Percentiles rank a stretch among this genome's conserved stretches.
Conservation (phyloP, 2,329 filamentous ascomycete species). For the Xylariaceae sp. region DNA sequence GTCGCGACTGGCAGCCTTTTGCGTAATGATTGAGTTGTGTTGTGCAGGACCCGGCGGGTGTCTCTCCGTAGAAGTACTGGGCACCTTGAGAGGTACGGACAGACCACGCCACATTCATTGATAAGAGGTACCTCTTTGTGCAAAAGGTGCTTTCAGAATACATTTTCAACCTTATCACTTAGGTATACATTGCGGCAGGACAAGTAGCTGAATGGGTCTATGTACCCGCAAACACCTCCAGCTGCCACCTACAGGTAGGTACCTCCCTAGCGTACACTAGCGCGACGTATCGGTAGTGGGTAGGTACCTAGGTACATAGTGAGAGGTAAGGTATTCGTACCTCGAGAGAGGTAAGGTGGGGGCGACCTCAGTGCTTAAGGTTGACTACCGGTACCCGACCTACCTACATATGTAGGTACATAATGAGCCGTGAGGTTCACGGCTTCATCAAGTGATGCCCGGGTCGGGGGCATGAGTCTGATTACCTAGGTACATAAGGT, state of each 20-base stretch:
- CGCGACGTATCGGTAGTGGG: neutral
- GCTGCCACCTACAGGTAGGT: too few species aligned
- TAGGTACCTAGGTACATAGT: too few species aligned
- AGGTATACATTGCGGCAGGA: too few species aligned
- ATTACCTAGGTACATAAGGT: too few species aligned
- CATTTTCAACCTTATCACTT: too few species aligned
- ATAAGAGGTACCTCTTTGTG: neutral
- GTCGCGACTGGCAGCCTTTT: conserved; percentile 17
- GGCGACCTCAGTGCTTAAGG: too few species aligned
- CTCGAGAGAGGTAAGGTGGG: too few species aligned
- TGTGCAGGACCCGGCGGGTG: conserved; percentile 1
- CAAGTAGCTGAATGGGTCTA: neutral
- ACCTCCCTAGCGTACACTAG: neutral
- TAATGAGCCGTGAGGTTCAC: neutral
- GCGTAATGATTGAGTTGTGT: conserved; percentile 19
- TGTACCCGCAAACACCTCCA: neutral
- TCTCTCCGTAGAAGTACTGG: neutral
- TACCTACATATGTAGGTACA: too few species aligned
- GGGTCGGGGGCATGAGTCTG: neutral
- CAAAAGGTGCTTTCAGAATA: neutral
- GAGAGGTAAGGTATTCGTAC: too few species aligned
- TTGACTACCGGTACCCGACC: too few species aligned
- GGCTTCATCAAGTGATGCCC: neutral
- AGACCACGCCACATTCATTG: neutral
- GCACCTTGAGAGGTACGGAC: conserved; percentile 1